phyloP scores from a whole-genome alignment of 768 basidiomycete species.

The Chalciporus pseudorubinellus region DNA sequence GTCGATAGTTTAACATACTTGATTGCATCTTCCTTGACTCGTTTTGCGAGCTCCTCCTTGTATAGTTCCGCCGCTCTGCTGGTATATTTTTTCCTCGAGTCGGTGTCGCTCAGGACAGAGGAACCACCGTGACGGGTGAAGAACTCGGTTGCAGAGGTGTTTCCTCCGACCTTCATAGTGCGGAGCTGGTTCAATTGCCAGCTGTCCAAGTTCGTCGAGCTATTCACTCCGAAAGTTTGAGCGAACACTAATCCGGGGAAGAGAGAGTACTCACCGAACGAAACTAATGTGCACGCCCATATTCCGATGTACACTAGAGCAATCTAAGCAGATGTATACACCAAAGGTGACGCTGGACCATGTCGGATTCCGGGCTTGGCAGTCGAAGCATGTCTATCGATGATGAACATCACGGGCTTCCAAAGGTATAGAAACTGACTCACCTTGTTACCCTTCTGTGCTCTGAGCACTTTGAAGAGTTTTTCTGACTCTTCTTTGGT shows the following conservation, averaged over 20 bases:
- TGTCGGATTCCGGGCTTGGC: conserved; percentile 92
- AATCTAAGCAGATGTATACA: conserved; percentile 96
- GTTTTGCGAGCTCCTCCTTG: conserved; percentile 83
- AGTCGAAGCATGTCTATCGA: conserved; percentile 86
- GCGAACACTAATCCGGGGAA: not conserved
- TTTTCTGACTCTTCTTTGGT: conserved; percentile 86
- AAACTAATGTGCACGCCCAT: conserved; percentile 99
- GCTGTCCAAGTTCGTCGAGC: conserved; percentile 93
- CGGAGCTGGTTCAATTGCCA: conserved; percentile 92
- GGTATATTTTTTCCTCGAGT: conserved; percentile 89
- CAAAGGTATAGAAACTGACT: not conserved
- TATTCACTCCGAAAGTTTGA: conserved; percentile 35
- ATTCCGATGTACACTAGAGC: conserved; percentile 92
- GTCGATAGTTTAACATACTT: conserved; percentile 45
- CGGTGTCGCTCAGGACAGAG: conserved; percentile 63
- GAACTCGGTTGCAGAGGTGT: conserved; percentile 82
- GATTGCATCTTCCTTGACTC: conserved; percentile 71
- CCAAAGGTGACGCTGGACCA: conserved; percentile 98
- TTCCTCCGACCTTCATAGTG: conserved; percentile 96
- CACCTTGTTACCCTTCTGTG: conserved; percentile 89
- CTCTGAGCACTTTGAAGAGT: conserved; percentile 76
- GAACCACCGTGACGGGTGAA: conserved; percentile 85
- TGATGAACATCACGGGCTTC: conserved; percentile 1
- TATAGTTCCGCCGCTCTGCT: conserved; percentile 82
- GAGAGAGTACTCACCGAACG: conserved; percentile 63